These are phyloP conservation scores for Glutinoglossum americanum DNA, from an alignment of 495 filamentous ascomycete species.

Conservation along the genomic window DNA sequence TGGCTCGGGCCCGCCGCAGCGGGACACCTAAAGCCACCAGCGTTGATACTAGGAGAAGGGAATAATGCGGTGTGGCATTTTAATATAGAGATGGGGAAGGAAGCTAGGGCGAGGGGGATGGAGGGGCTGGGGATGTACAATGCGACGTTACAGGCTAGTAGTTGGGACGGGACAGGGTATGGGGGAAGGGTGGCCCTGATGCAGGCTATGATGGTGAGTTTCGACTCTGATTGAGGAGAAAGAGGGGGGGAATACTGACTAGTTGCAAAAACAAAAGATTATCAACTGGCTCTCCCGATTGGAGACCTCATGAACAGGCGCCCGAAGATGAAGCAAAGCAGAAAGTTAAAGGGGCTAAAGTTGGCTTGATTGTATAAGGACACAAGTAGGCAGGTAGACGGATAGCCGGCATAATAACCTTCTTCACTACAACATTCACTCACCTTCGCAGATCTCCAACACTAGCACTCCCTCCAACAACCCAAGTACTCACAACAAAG, in stretches of 20 bases:
- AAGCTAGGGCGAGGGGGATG: conserved; percentile 19
- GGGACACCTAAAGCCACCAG: conserved; percentile 17
- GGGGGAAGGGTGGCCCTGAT: conserved; percentile 24
- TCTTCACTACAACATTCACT: no score
- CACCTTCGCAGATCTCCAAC: no score
- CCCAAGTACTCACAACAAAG: no score
- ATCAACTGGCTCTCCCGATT: conserved; percentile 3
- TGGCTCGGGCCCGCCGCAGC: conserved; percentile 28
- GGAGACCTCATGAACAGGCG: background rate
- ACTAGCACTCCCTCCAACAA: no score
- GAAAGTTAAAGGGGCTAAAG: no score
- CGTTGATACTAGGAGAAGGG: conserved; percentile 16
- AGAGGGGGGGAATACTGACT: background rate
- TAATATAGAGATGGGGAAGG: conserved; percentile 17
- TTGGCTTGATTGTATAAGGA: no score
- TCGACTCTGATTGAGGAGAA: background rate
- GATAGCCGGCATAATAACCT: no score
- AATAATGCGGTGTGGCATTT: conserved; percentile 24
- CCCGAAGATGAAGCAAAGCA: no score
- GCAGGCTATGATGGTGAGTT: conserved; percentile 29
- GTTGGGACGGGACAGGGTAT: conserved; percentile 22
- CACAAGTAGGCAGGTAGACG: no score
- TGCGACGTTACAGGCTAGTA: conserved; percentile 23
- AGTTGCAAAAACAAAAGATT: background rate
- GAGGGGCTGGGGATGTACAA: conserved; percentile 28